A percentile compares a stretch with the other conserved stretches of the same genome.
Conservation (phyloP, 2,329 filamentous ascomycete species). For the Fusarium secorum region DNA sequence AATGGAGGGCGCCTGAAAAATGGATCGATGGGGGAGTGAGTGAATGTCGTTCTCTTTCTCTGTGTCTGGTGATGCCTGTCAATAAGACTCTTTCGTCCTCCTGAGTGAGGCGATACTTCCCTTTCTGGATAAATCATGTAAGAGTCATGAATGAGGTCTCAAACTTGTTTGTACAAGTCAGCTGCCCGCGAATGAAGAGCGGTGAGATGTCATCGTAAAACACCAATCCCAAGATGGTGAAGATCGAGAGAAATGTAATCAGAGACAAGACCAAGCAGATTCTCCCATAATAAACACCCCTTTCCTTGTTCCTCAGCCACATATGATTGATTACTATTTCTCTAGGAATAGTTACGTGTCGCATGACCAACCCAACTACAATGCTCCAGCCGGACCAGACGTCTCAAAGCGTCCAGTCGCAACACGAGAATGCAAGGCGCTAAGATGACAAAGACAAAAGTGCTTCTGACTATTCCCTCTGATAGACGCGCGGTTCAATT, state of each 20-base stretch:
- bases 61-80: conserved; percentile 4
- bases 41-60: conserved; percentile 4
- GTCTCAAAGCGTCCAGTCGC: conserved; percentile 19
- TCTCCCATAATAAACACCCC: not conserved
- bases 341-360: not conserved
- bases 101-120: not conserved
- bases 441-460: conserved; percentile 8
- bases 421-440: not conserved
- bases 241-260: conserved; percentile 1
- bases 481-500: conserved; percentile 25
- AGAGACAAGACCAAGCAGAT: not conserved
- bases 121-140: not conserved
- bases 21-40: not conserved
- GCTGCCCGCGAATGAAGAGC: conserved; percentile 3
- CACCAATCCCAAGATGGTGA: not conserved
- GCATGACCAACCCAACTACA: conserved; percentile 8
- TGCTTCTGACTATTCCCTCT: conserved; percentile 2
- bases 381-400: not conserved
- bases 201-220: conserved; percentile 21
- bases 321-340: not conserved
- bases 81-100: not conserved
- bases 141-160: not conserved
- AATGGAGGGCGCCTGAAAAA: not conserved
- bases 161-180: not conserved
- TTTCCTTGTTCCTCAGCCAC: conserved; percentile 1